Evolutionary conservation across 2,329 filamentous ascomycete species (phyloP), one percentile per base, ranked within the genome.

Genomic region (Fusarium sambucinum): DNA sequence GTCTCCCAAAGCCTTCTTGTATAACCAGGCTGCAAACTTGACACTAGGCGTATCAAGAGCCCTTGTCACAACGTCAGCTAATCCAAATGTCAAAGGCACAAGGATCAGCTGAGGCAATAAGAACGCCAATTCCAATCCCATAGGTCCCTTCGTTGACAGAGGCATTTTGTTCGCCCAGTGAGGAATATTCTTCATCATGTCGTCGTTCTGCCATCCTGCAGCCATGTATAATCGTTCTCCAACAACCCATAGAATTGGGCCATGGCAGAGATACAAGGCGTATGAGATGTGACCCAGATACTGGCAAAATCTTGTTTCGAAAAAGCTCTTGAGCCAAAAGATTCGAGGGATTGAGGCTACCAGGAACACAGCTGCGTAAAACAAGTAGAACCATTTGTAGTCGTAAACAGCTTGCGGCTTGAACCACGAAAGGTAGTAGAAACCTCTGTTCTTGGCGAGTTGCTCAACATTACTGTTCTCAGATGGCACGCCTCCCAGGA

Each of bases 341-440:
- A 91, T 82, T n/a, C 85, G 85, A 9, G 86, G 85, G 4, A 87
- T 79, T 1, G 84, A 81, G 2, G 84, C 79, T 1, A 92, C 83
- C 1, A 89, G 74, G 53, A 89, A 81, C 25, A 81, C 79, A 2
- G 89, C 83, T 1, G 87, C 88, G 80, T 84, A 87, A 74, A 89
- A 89, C 4, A 91, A 82, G 73, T 84, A 91, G 77, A 90, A 90
- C 88, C 88, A 91, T 76, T 90, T 91, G 73, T 83, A 84, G 73
- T 90, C 87, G 68, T 83, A 90, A 13, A 89, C 86, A 2, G 89
- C 89, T 72, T 90, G 87, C 0, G 89, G 88, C 62, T 89, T 90
- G 58, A 92, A 79, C 60, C 82, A 83, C 1, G 87, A 87, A 16
- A 90, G 77, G 66, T 82, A 87, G 65, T 84, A 83, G 88, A 88